Percentiles rank a stretch among this genome's conserved stretches.
phyloP scores from a whole-genome alignment of 2,329 filamentous ascomycete species.

The Claviceps pusilla region DNA sequence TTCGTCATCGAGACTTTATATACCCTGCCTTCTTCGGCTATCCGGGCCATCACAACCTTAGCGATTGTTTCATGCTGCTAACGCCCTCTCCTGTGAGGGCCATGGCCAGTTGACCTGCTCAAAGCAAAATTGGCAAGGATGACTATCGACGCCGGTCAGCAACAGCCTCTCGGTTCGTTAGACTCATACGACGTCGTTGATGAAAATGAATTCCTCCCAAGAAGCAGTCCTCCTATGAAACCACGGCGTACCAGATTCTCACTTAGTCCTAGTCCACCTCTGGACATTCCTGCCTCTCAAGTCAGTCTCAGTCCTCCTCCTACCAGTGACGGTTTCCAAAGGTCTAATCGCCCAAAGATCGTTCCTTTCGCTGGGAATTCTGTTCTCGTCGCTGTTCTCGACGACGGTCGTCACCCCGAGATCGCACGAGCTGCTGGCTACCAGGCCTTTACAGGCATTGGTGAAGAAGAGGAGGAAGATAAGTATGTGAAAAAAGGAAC shows the following conservation, averaged over 20 bases:
- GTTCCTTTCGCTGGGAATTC: conserved; percentile 46
- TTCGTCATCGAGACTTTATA: background rate
- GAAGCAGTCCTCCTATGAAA: conserved; percentile 26
- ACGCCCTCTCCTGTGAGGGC: conserved; percentile 9
- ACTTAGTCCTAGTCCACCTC: conserved; percentile 18
- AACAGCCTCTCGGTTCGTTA: conserved; percentile 16
- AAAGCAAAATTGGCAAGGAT: conserved; percentile 20
- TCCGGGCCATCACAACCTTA: background rate
- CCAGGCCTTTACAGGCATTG: conserved; percentile 33
- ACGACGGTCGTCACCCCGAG: conserved; percentile 47
- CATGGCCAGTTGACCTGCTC: conserved; percentile 21
- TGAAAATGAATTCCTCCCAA: conserved; percentile 11
- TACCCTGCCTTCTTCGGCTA: background rate
- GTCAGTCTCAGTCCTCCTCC: conserved; percentile 19
- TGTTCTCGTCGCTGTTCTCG: conserved; percentile 52
- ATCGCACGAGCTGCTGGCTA: conserved; percentile 43
- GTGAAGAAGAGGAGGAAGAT: conserved; percentile 24
- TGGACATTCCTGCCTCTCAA: conserved; percentile 22
- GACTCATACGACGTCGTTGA: conserved; percentile 26
- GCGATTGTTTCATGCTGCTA: conserved; percentile 6
- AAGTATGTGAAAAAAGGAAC: conserved; percentile 10
- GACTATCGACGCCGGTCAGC: conserved; percentile 24
- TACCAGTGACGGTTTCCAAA: conserved; percentile 26
- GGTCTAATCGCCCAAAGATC: conserved; percentile 38
- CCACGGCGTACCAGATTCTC: conserved; percentile 19